Evolutionary conservation across 164 flowering plant genomes (phyloP), one percentile per base, ranked within the genome.

Genomic region (Vitis amurensis): DNA sequence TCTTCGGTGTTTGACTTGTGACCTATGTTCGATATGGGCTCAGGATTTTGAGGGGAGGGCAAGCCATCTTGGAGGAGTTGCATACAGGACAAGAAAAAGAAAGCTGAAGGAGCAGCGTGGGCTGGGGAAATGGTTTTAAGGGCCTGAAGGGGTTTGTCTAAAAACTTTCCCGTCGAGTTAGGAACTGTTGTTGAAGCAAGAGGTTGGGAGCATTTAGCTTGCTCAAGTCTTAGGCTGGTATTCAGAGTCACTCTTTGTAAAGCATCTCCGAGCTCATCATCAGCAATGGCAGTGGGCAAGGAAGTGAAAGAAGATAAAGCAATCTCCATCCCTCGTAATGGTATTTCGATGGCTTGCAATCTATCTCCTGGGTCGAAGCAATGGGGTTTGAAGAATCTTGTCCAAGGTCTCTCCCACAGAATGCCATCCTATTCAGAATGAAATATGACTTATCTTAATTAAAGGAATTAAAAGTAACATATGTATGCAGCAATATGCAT

Each of bases 251-350:
- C 8, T 9, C 3, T 23, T 13, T 49, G 58, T 15, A 74, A 11
- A 49, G 44, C n/a, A 8, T 63, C 30, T 49, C 37, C 58, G 29
- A 82, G 71, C 23, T 74, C 73, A 52, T 72, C 73, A 50, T 76
- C 67, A 0, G 57, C 63, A 48, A 66, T 27, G 58, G 70, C 51
- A 52, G 37, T 48, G 8, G 77, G 77, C 7, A 76, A 59, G 23
- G 77, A 64, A 29, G 72, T 17, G 55, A 76, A 79, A 37, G 72
- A 68, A 48, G 55, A 27, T 19, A 85, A 50, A 19, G 88, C 81
- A 9, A 81, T 55, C 51, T 79, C 83, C 81, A 85, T 83, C 17
- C 88, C 88, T 76, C 73, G 75, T 29, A 83, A n/a, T 9, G 66
- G 67, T 5, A 74, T 64, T 58, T 83, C 86, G 15, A 77, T 63